Percentiles rank a stretch among this genome's conserved stretches.
Conservation (phyloP, 2,329 filamentous ascomycete genomes). For the Salinomyces thailandicus region DNA sequence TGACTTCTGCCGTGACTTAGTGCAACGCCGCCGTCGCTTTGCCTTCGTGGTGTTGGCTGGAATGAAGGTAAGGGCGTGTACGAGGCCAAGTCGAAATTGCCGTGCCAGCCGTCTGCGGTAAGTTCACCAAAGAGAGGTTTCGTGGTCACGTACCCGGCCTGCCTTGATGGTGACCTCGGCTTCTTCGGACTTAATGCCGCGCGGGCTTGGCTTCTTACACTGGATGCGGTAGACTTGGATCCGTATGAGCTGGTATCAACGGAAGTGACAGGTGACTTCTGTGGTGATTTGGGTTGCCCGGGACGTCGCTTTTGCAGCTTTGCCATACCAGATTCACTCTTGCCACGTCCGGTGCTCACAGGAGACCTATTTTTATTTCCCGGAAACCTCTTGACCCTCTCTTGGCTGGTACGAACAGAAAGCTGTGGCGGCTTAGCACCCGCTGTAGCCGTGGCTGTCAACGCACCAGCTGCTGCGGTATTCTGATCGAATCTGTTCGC, state of each 20-base stretch:
- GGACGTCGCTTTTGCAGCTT: slow-evolving; percentile 21
- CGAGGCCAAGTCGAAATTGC: slow-evolving; percentile 22
- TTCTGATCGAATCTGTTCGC: slow-evolving; percentile 65
- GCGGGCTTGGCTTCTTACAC: slow-evolving; percentile 20
- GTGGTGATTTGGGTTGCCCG: slow-evolving; percentile 15
- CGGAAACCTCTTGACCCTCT: slow-evolving; percentile 15
- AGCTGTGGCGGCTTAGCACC: slow-evolving; percentile 10
- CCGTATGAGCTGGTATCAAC: slow-evolving; percentile 21
- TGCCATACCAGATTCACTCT: slow-evolving; percentile 14
- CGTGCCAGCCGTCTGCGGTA: slow-evolving; percentile 44
- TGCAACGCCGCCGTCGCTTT: slow-evolving; percentile 59
- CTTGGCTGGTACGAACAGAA: slow-evolving; percentile 16
- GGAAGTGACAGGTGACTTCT: slow-evolving; percentile 18
- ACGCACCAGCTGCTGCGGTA: slow-evolving; percentile 8
- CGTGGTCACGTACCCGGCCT: slow-evolving; percentile 9
- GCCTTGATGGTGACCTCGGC: slow-evolving; percentile 11
- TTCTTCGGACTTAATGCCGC: slow-evolving; percentile 17
- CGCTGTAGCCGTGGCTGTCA: too few relatives aligned
- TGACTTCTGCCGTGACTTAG: slow-evolving; percentile 43
- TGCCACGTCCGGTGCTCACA: slow-evolving; percentile 12
- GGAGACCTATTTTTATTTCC: slow-evolving; percentile 16
- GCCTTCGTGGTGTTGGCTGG: slow-evolving; percentile 38
- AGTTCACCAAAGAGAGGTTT: slow-evolving; percentile 68
- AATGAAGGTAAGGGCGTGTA: slow-evolving; percentile 20
- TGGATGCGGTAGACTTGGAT: slow-evolving; percentile 14